Base-by-base conservation (phyloP, 2,329 filamentous ascomycete genomes). In the Lachnellula hyalina region DNA sequence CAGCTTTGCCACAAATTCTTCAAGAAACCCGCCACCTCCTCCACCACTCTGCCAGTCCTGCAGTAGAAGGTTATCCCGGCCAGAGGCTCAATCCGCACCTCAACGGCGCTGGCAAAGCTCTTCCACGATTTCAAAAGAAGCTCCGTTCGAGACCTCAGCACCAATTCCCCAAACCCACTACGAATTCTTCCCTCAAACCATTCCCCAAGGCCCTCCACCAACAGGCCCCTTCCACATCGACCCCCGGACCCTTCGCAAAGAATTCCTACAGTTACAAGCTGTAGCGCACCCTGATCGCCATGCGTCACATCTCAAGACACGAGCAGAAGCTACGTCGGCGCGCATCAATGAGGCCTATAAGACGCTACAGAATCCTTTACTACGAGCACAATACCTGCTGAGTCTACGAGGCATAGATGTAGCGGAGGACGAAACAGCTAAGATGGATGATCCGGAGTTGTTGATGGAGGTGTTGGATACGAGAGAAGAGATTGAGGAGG, bases 291-390 rank as follows among this genome's bases (percentile, higher is more conserved):
- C 89, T 0, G 89, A 94, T 70, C 60, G 66, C 61, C 63, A 74
- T 69, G 54, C 82, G 63, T 60, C 78, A 62, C 41, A 77, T 70
- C 67, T 77, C 71, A 77, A 86, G 73, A 63, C 74, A 64, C 66
- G 80, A 47, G 90, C 91, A 19, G 89, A 95, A 71, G 87, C 84
- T 0, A 76, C 85, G n/a, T 94, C 88, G 9, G 82, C 90, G 7
- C 80, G 83, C 25, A 92, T 97, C 71, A 97, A 97, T 77, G 86
- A 91, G 62, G 94, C 94, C 0, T 97, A 95, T 78, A 86, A 84
- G 67, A 96, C 92, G 2, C 81, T 99, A 0, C 76, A 82, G 49
- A 83, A 86, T 63, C 92, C 94, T 15, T 76, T 99, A 12, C 72
- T 82, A 47, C 83, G 94, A 23, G 92, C 93, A n/a, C 90, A 96